phyloP scores from a whole-genome alignment of 129 eudicot genomes.

The Smallanthus sonchifolius region DNA sequence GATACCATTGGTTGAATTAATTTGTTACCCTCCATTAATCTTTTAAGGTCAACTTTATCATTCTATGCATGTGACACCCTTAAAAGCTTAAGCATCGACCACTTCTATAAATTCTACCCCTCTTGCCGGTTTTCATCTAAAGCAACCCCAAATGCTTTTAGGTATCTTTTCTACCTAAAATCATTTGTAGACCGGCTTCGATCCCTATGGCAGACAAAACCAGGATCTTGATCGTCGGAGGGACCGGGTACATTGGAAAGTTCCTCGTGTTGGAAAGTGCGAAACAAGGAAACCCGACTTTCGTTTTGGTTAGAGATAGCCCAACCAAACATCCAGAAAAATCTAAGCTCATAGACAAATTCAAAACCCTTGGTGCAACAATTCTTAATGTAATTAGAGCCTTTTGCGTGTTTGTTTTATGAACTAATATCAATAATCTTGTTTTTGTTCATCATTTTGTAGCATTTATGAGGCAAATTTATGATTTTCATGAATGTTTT shows the following conservation, averaged over 20 bases:
- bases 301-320: constrained; percentile 36
- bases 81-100: neutral
- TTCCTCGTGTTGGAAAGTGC: constrained; percentile 46
- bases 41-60: neutral
- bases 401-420: neutral
- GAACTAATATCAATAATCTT: neutral
- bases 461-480: neutral
- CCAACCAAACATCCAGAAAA: constrained; percentile 36
- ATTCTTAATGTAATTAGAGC: constrained; percentile 20
- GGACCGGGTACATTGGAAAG: constrained; percentile 55
- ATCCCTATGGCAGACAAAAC: constrained; percentile 24
- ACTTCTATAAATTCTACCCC: neutral
- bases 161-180: neutral
- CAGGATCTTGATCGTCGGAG: constrained; percentile 58
- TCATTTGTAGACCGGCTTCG: neutral
- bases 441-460: neutral
- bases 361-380: constrained; percentile 37
- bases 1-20: neutral
- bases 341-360: constrained; percentile 31
- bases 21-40: neutral
- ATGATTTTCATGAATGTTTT: neutral
- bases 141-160: neutral
- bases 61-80: neutral
- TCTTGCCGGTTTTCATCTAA: neutral
- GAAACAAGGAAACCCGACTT: constrained; percentile 37